These are phyloP conservation scores for Talaromyces verruculosus DNA, from an alignment of 2,329 filamentous ascomycete species.

Conservation along the genomic window DNA sequence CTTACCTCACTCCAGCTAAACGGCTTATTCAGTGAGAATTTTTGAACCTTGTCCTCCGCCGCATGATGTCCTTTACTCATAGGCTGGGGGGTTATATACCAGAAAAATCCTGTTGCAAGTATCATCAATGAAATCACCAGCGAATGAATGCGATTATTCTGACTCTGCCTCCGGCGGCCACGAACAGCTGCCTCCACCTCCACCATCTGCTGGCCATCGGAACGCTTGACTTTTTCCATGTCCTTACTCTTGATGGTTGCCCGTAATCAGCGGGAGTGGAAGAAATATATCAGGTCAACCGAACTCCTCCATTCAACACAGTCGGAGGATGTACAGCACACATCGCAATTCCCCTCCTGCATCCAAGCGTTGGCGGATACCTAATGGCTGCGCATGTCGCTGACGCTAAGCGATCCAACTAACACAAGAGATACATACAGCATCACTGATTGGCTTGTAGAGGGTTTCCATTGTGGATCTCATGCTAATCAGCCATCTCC, in stretches of 20 bases:
- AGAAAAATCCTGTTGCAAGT: neutral
- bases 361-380: neutral
- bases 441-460: conserved; percentile 6
- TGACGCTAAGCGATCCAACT: neutral
- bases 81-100: neutral
- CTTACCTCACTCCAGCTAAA: conserved; percentile 17
- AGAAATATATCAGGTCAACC: neutral
- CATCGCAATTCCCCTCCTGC: neutral
- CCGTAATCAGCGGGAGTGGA: neutral
- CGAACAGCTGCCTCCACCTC: neutral
- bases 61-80: neutral
- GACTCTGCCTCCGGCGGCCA: neutral
- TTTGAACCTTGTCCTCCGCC: neutral
- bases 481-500: neutral
- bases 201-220: neutral
- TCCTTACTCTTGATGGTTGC: neutral
- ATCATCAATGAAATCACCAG: conserved; percentile 8
- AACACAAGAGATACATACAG: neutral
- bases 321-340: neutral
- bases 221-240: neutral
- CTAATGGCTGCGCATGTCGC: neutral
- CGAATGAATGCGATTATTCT: neutral
- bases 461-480: neutral
- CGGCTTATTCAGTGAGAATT: neutral
- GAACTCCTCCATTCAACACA: neutral